Evolutionary conservation across 768 basidiomycete species (phyloP).

Genomic region (Gymnopilus junonius): DNA sequence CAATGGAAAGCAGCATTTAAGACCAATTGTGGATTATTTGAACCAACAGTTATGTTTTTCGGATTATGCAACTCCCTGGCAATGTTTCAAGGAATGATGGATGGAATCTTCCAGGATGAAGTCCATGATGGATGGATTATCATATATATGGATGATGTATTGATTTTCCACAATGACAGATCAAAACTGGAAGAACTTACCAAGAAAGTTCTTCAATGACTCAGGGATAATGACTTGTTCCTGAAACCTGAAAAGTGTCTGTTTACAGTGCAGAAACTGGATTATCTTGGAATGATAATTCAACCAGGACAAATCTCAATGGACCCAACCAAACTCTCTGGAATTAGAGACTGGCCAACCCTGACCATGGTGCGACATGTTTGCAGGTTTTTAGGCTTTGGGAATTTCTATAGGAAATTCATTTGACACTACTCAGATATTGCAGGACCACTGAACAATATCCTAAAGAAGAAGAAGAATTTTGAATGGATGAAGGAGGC

Average conservation of each 20-base stretch:
- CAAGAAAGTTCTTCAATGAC: no score
- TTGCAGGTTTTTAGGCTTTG: no score
- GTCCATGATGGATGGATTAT: conserved; percentile 10
- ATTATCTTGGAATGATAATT: background rate
- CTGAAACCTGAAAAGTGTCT: background rate
- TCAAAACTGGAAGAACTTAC: background rate
- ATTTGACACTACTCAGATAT: no score
- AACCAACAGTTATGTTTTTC: conserved; percentile 44
- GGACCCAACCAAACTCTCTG: no score
- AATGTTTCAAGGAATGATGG: conserved; percentile 39
- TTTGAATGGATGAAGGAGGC: no score
- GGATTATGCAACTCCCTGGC: conserved; percentile 37
- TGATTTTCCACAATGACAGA: conserved; percentile 21
- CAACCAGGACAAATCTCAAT: no score
- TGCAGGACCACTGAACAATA: no score
- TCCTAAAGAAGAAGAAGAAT: no score
- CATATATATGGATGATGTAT: background rate
- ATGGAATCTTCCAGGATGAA: conserved; percentile 27
- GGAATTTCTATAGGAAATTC: no score
- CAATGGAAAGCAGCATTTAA: conserved; percentile 49
- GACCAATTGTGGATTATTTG: conserved; percentile 36
- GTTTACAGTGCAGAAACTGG: background rate
- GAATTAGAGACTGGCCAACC: no score
- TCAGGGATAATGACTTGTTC: no score
- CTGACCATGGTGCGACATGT: no score